Evolutionary conservation across 805 yeast genomes (phyloP), one percentile per base, ranked within the genome.

Genomic region (Saccharomycopsis fodiens): DNA sequence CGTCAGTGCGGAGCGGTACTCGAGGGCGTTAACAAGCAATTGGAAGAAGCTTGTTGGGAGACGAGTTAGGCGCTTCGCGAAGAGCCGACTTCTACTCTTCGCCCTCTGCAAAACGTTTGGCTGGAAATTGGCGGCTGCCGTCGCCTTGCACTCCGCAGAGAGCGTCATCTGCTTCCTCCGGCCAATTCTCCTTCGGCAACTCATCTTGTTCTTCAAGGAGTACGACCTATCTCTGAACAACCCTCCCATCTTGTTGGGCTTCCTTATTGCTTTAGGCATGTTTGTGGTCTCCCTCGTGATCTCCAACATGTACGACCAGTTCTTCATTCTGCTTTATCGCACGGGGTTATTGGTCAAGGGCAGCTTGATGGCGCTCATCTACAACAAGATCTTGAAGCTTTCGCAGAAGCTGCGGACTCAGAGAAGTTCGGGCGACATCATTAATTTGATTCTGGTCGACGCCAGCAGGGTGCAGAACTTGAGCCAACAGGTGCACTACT

Each of bases 361-460:
- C 2, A 73, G 88, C 0, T 64, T 89, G 52, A 74, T 77, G 60
- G 66, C 82, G n/a, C 60, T 85, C 51, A 65, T 85, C 16, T 87
- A 82, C 59, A 72, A 73, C 39, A 88, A 88, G 60, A 70, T 89
- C 0, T 67, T 87, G 47, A 68, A 60, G 20, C 63, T 88, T 13
- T 78, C 94, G 1, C 73, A 77, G 4, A 80, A 78, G 40, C 75
- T 86, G 4, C 72, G 80, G 50, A 69, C 70, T 23, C 67, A 70
- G n/a, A 66, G 72, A 52, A 64, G 86, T 1, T 74, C 89, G 2
- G 94, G 95, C 52, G 94, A 85, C 53, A 83, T 87, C 43, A 73
- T 86, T 52, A 86, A 85, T 56, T 69, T 82, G 56, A 74, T 85
- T 69, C 74, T 91, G n/a, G 87, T 84, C 27, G 96, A 87, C 65